Evolutionary conservation across 768 basidiomycete species (phyloP), one percentile per base, ranked within the genome.

Genomic region (Termitomyces sp.): DNA sequence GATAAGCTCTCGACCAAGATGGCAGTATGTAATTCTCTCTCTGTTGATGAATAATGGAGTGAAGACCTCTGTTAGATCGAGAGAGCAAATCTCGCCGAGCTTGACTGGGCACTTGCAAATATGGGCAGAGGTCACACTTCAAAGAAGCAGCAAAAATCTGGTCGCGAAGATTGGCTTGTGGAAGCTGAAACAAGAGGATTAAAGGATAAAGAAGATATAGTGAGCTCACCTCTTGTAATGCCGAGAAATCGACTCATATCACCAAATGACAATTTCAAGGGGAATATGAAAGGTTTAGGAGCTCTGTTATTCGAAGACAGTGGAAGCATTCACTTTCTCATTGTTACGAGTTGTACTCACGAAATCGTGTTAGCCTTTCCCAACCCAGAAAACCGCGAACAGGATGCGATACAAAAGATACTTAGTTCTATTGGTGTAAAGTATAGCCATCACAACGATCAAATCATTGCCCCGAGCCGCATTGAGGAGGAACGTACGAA

Each of bases 81-180:
- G 68, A 81, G 77, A 52, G 91, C 92, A 5, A 82, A 83, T 48
- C 64, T 92, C 4, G 77, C 80, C 7, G 84, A 94, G 60, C 72
- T 92, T 24, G 88, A 92, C 63, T 94, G 92, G 90, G 90, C 88
- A 0, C 71, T 92, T 41, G 80, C 82, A 5, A 83, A 90, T 63
- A 78, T 88, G 70, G 79, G 76, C n/a, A 79, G 76, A 14, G 74
- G 73, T 5, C 69, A 71, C 28, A 72, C 71, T 50, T 63, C 67
- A 14, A 76, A 73, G 57, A 71, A 70, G 60, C 56, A 68, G 47
- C 63, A 54, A 2, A 75, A 70, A 66, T 71, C 48, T 18, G 56
- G 54, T 22, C 46, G 60, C 3, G 70, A 67, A 60, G 78, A 78
- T 57, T 74, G 82, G 68, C 67, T 79, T 4, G 55, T 51, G 24